Percentiles rank a stretch among this genome's conserved stretches.
These are phyloP conservation scores for Ophiostoma sp. DNA, from an alignment of 2,329 filamentous ascomycete species.

Conservation along the genomic window DNA sequence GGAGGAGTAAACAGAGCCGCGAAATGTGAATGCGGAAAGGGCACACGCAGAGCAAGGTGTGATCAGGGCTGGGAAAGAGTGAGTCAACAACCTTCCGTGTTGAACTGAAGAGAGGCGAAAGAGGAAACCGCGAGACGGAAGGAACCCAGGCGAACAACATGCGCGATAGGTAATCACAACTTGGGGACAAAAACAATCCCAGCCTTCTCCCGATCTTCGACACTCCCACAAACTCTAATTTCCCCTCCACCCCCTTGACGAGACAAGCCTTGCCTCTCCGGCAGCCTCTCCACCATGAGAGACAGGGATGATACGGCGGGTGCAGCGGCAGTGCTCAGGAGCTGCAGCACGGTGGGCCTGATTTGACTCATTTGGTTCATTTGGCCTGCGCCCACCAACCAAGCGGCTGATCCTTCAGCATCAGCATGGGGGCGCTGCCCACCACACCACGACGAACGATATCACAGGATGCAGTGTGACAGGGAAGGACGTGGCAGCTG, in stretches of 20 bases:
- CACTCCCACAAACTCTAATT: background rate
- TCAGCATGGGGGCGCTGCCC: background rate
- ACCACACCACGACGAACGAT: background rate
- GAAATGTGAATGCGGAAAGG: background rate
- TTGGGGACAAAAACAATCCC: background rate
- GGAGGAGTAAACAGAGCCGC: background rate
- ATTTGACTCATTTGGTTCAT: background rate
- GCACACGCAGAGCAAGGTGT: background rate
- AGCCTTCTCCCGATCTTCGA: background rate
- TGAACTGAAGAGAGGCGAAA: background rate
- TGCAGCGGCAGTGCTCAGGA: background rate
- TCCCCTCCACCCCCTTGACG: background rate
- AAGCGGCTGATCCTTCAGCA: constrained; percentile 1
- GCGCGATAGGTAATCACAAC: background rate
- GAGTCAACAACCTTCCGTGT: background rate
- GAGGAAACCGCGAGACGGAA: constrained; percentile 1
- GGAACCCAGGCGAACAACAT: background rate
- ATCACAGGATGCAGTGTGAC: constrained; percentile 1
- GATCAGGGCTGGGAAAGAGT: background rate
- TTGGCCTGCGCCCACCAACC: constrained; percentile 9
- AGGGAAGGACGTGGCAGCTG: background rate
- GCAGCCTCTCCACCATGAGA: background rate
- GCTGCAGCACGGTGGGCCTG: background rate
- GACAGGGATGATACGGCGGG: background rate
- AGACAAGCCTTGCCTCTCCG: constrained; percentile 5